These are phyloP conservation scores for Suillus decipiens DNA, from an alignment of 768 basidiomycete species.

Conservation along the genomic window DNA sequence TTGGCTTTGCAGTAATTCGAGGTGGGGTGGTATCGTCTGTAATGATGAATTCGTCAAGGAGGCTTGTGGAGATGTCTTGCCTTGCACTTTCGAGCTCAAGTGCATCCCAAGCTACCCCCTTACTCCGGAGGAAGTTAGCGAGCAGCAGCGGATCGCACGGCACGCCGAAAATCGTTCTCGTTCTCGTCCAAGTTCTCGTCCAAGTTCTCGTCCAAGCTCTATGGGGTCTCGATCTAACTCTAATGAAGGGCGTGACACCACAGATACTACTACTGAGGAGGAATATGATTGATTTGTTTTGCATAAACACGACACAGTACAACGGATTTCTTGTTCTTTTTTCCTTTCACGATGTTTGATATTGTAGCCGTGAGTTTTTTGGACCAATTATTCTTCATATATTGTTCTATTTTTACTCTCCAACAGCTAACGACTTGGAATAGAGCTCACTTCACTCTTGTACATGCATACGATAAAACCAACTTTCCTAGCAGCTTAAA, in stretches of 20 bases:
- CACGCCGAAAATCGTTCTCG: conserved; percentile 20
- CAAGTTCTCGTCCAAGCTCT: conserved; percentile 11
- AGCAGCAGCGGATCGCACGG: conserved; percentile 36
- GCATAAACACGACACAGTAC: not conserved
- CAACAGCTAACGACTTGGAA: not conserved
- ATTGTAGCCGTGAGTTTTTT: not conserved
- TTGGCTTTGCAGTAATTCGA: conserved; percentile 57
- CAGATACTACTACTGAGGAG: conserved; percentile 5
- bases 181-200: conserved; percentile 10
- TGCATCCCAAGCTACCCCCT: conserved; percentile 49
- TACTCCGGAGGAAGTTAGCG: conserved; percentile 50
- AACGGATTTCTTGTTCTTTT: not conserved
- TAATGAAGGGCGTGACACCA: conserved; percentile 7
- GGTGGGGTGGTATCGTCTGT: conserved; percentile 61
- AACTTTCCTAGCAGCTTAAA: not conserved
- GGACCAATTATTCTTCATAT: not conserved
- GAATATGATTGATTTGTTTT: conserved; percentile 13
- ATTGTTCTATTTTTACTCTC: conserved; percentile 3
- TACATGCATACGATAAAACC: not conserved
- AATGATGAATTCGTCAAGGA: conserved; percentile 47
- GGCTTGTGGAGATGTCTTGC: conserved; percentile 48
- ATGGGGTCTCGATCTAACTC: not conserved
- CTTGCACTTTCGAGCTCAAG: conserved; percentile 61
- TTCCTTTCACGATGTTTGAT: not conserved
- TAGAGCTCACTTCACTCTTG: not conserved